A percentile compares a stretch with the other conserved stretches of the same genome.
Conservation (phyloP, 768 basidiomycete genomes). For the Leccinum arenicola region DNA sequence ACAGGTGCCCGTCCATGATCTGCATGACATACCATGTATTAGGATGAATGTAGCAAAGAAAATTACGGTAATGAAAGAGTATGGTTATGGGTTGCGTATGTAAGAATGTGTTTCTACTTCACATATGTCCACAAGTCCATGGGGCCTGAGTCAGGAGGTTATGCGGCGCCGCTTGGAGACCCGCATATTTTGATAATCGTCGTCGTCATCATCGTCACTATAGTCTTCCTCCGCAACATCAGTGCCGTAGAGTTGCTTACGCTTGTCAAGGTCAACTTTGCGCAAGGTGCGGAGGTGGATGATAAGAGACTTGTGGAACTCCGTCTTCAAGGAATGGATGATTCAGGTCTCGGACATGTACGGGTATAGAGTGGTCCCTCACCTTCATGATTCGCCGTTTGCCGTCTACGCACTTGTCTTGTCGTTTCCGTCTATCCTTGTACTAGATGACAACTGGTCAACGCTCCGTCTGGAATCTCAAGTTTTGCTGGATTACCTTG, state of each 20-base stretch:
- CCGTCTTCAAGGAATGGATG: constrained; percentile 42
- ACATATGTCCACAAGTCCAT: constrained; percentile 22
- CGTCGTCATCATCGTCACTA: constrained; percentile 35
- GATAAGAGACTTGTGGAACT: constrained; percentile 64
- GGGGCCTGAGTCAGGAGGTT: constrained; percentile 12
- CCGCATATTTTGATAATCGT: constrained; percentile 33
- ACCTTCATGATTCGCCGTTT: constrained; percentile 63
- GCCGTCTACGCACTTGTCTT: constrained; percentile 45
- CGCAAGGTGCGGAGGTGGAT: constrained; percentile 59
- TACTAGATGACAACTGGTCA: constrained; percentile 39
- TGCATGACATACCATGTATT: constrained; percentile 24
- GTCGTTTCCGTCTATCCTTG: constrained; percentile 57
- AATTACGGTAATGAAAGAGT: constrained; percentile 28
- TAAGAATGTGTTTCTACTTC: constrained; percentile 21
- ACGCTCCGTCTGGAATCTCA: constrained; percentile 2
- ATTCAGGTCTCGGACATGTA: background rate
- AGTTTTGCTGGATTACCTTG: constrained; percentile 46
- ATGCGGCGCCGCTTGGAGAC: constrained; percentile 31
- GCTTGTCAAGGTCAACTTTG: constrained; percentile 53
- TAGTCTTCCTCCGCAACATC: constrained; percentile 38
- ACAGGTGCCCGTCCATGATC: constrained; percentile 9
- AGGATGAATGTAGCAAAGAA: constrained; percentile 27
- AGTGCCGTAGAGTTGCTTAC: constrained; percentile 40
- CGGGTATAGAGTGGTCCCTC: constrained; percentile 13
- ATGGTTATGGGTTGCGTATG: constrained; percentile 26